A percentile compares a stretch with the other conserved stretches of the same genome.
phyloP scores from a whole-genome alignment of 148 eudicot genomes.

The Rhododendron molle region DNA sequence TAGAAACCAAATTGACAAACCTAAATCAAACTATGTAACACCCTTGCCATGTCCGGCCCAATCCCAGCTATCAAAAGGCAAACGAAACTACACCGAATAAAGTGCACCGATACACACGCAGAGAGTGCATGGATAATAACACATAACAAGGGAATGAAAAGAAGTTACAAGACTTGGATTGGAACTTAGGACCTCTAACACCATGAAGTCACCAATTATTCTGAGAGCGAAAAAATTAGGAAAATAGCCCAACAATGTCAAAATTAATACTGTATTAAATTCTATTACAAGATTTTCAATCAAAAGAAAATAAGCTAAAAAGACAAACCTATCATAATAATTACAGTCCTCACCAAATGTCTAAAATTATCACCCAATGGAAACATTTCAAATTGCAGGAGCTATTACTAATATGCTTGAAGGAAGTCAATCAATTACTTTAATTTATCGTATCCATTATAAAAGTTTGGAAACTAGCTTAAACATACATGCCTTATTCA shows the following conservation, averaged over 20 bases:
- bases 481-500: too few species aligned
- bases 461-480: too few species aligned
- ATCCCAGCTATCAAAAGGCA: background rate
- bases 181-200: background rate
- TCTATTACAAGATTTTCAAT: too few species aligned
- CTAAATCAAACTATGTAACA: background rate
- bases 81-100: background rate
- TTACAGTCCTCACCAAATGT: too few species aligned
- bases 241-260: background rate
- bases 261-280: too few species aligned
- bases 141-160: background rate
- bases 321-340: too few species aligned
- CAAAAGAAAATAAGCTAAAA: too few species aligned
- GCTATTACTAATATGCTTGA: too few species aligned
- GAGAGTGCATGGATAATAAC: background rate
- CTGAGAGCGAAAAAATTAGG: background rate
- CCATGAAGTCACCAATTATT: background rate
- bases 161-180: background rate
- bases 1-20: background rate
- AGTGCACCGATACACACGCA: background rate
- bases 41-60: background rate
- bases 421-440: too few species aligned
- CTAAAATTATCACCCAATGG: too few species aligned
- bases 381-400: too few species aligned
- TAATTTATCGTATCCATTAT: too few species aligned